Evolutionary conservation across 2,329 filamentous ascomycete genomes (phyloP).

Genomic region (Trichoderma sp.): DNA sequence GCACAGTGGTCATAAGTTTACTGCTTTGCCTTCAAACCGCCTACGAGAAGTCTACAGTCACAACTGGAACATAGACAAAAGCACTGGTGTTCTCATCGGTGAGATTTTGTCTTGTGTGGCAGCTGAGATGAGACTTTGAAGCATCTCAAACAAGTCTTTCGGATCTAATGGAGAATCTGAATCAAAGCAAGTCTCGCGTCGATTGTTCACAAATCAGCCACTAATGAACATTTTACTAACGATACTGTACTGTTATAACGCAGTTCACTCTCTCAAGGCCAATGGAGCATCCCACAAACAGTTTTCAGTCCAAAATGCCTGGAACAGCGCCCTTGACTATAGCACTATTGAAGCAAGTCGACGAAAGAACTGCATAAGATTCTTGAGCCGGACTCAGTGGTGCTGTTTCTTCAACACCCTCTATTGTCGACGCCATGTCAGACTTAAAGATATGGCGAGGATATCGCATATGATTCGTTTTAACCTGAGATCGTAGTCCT

Average conservation of each 20-base stretch:
- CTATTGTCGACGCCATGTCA: constrained; percentile 33
- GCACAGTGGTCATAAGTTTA: not conserved
- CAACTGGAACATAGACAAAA: not conserved
- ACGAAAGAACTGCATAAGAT: constrained; percentile 41
- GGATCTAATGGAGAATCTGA: not conserved
- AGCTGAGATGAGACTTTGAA: not conserved
- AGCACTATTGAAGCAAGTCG: constrained; percentile 50
- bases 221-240: not conserved
- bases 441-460: too few species aligned
- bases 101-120: not conserved
- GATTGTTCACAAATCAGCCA: not conserved
- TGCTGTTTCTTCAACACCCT: constrained; percentile 46
- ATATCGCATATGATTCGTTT: too few species aligned
- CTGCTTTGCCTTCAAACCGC: not conserved
- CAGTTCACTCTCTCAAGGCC: not conserved
- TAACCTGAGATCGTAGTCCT: too few species aligned
- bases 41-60: not conserved
- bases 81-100: not conserved
- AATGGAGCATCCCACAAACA: constrained; percentile 17
- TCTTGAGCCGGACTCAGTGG: constrained; percentile 44
- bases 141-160: not conserved
- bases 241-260: not conserved
- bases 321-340: constrained; percentile 58
- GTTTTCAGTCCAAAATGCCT: constrained; percentile 45
- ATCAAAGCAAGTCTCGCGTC: not conserved